Base-by-base conservation (phyloP, 2,329 filamentous ascomycete genomes). In the Aspergillus sp. region DNA sequence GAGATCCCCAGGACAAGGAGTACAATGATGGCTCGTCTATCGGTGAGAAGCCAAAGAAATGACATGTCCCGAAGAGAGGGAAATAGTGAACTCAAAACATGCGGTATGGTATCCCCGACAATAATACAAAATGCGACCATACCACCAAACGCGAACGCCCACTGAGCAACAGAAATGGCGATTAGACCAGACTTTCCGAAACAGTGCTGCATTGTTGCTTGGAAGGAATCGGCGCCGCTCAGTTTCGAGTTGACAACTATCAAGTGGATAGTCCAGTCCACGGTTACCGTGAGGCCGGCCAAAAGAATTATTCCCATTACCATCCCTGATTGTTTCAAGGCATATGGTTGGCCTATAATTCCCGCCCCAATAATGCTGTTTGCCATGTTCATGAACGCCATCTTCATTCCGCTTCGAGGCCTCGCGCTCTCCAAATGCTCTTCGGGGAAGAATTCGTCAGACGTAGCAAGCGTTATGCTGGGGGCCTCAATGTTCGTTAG, bases 361-460 rank as follows among this genome's bases (percentile, higher is more conserved):
- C 86, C 86, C 30, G 86, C 86, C 30, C 86, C 86, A 61, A 99
- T 97, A 73, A 99, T 99, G 68, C 90, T 96, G 79, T 99, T 99
- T 62, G 95, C 93, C 95, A 99, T 99, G 77, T 99, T 99, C 92
- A 98, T 96, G 66, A 99, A 98, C 3, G 95, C 93, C 72, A 89
- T 91, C 61, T 84, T 82, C 77, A 98, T 83, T 5, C 89, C 89
- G 57, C 91, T 96, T 77, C 93, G 93, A 47, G 93, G 92, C 56
- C 93, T 83, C 19, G 84, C 82, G 61, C 75, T 80, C 64, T 86
- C 84, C 56, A 87, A 71, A 58, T 85, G 76, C 51, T 87, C 83
- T 64, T 86, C 83, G 0, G 83, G 79, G 55, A 81, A 78, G 65
- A 84, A 81, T 58, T 83, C 76, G 3, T 85, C 81, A 24, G 79